Evolutionary conservation across 2,329 filamentous ascomycete genomes (phyloP).

Genomic region (Gaeumannomyces sp.): DNA sequence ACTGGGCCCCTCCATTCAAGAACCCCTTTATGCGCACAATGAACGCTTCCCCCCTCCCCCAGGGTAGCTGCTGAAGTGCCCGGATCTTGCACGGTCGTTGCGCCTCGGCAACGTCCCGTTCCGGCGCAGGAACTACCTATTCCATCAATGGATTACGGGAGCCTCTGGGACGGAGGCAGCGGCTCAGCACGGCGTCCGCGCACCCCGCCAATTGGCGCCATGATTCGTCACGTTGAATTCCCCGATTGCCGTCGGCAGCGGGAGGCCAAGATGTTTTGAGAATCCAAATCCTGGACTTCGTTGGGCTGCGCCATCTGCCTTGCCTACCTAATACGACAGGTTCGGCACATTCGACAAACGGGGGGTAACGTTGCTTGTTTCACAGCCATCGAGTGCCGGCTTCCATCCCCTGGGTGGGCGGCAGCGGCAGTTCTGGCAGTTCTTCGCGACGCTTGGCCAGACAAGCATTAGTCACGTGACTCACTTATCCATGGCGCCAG

Average conservation of each 20-base stretch:
- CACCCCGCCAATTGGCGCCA: not conserved
- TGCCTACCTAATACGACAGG: not conserved
- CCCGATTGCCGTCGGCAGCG: too few species aligned
- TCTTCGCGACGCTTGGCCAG: not conserved
- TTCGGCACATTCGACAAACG: not conserved
- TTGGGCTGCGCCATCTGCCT: not conserved
- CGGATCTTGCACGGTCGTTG: not conserved
- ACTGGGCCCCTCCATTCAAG: too few species aligned
- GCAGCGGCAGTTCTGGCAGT: not conserved
- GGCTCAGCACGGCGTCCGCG: not conserved
- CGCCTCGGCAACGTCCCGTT: constrained; percentile 9
- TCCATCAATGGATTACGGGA: not conserved
- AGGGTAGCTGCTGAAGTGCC: not conserved
- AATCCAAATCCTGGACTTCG: not conserved
- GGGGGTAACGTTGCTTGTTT: not conserved
- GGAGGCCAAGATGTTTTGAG: not conserved
- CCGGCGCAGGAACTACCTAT: not conserved
- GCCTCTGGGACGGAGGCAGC: not conserved
- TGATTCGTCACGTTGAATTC: not conserved
- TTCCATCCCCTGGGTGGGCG: not conserved
- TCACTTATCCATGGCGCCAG: not conserved
- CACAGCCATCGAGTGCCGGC: not conserved
- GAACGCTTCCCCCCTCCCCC: too few species aligned
- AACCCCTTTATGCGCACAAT: too few species aligned
- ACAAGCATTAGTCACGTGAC: not conserved